Evolutionary conservation across 306 rosid genomes (phyloP), one percentile per base, ranked within the genome.

Genomic region (Vigna nakashimae): DNA sequence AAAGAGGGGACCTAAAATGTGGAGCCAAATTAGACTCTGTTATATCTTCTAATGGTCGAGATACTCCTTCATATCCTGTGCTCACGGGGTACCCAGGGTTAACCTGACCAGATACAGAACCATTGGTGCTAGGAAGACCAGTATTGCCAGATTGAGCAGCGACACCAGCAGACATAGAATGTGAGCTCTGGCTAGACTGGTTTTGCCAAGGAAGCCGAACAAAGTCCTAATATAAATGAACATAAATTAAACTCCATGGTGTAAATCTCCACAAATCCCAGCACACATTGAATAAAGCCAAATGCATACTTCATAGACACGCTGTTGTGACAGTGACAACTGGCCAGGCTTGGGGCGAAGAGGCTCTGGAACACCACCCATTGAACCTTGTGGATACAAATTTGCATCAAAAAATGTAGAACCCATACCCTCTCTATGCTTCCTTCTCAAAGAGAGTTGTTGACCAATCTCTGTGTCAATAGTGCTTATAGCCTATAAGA

Each of bases 301-400:
- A 79, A 82, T 52, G 57, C 57, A 58, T 71, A 93, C 99, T 96
- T 96, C 98, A 82, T 96, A 96, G 45, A 96, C 99, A 5, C 99
- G 91, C 70, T 95, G 99, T 76, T 95, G 99, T 52, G 96, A 88
- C 71, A 86, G 81, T 24, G 98, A 84, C 85, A 95, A 67, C 77
- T 95, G 99, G 51, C 99, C 99, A 22, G 99, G 97, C 81, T 92
- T 95, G 75, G 99, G 98, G 38, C 98, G 97, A 26, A 95, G 98
- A 73, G 96, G 91, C 85, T 92, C 98, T 0, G 99, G 98, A 74
- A 95, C 91, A 75, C 88, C 90, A 76, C 96, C 98, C 91, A 92
- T 86, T 38, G 97, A 88, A 79, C 96, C 92, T 85, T 92, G 99
- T 5, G 87, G 51, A 70, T 92, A 92, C 85, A 95, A 81, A 84